A percentile compares a stretch with the other conserved stretches of the same genome.
phyloP scores from a whole-genome alignment of 2,329 filamentous ascomycete genomes.

The Coleophoma eucalyptorum region DNA sequence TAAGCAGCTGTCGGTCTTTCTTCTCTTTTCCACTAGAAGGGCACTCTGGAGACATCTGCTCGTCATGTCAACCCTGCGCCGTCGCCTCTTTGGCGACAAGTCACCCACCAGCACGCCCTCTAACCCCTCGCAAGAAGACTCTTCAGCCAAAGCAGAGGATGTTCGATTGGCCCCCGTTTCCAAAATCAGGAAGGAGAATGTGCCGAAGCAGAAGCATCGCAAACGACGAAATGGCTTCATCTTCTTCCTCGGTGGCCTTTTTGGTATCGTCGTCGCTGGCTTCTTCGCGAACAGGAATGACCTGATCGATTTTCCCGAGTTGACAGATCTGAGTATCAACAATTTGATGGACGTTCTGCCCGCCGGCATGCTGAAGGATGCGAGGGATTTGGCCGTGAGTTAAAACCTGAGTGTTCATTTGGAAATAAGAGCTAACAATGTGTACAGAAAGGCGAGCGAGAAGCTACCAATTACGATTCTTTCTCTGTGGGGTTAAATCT shows the following conservation, averaged over 20 bases:
- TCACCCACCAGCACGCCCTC: conserved; percentile 5
- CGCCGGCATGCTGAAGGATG: conserved; percentile 79
- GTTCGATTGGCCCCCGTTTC: conserved; percentile 47
- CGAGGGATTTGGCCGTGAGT: conserved; percentile 77
- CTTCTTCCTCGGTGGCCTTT: conserved; percentile 84
- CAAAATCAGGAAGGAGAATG: conserved; percentile 30
- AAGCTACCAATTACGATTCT: conserved; percentile 86
- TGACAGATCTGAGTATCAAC: conserved; percentile 76
- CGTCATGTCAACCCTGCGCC: conserved; percentile 18
- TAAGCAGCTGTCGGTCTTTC: no score
- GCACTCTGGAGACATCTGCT: conserved; percentile 20
- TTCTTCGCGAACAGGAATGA: conserved; percentile 90
- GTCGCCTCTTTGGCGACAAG: conserved; percentile 13
- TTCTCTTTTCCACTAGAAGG: conserved; percentile 30
- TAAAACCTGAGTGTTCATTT: conserved; percentile 11
- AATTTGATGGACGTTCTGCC: conserved; percentile 84
- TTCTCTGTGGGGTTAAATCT: conserved; percentile 88
- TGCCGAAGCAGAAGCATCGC: conserved; percentile 40
- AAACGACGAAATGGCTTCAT: conserved; percentile 79
- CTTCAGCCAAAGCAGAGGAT: conserved; percentile 31
- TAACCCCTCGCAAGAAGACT: conserved; percentile 8
- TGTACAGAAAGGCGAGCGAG: conserved; percentile 73
- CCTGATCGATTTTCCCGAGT: conserved; percentile 73
- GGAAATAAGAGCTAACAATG: conserved; percentile 4
- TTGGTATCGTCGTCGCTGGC: conserved; percentile 81